Base-by-base conservation (phyloP, 1,284 basidiomycete genomes). In the Calocybe gambosa region DNA sequence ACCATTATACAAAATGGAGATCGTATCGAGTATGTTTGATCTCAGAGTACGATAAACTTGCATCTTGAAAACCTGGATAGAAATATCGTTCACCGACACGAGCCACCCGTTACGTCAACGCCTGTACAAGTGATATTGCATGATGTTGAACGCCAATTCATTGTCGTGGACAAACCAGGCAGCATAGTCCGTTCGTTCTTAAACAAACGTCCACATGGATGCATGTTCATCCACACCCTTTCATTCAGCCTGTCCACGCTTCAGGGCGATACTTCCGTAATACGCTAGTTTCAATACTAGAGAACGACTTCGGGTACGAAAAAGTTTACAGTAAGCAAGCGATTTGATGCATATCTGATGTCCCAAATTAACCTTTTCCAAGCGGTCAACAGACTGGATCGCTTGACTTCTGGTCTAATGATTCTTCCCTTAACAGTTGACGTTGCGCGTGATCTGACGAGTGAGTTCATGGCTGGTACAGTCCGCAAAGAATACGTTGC, bases 321-420 rank as follows among this genome's bases (percentile, higher is more conserved):
- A 89, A 89, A 58, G 82, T 87, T 23, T 93, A 91, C 64, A 87
- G 92, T 93, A 53, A 46, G 89, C 73, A 31, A 8, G 3, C 10
- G 35, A n/a, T 37, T 3, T 26, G 7, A 46, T 7, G 25, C 25
- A 20, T 19, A 26, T 26, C 25, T 9, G 18, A 41, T 25, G 47
- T 23, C 51, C 41, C 13, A 19, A 9, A 37, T 18, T 19, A 37
- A 19, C 35, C 35, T 37, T 23, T 9, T 43, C 35, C 42, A 60
- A 96, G 93, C 95, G 49, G 87, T 93, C 33, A 99, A 99, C 62
- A 80, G 96, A 40, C 73, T 99, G 39, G 96, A 99, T 66, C 77
- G 96, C 42, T 73, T 99, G 15, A 99, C 96, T 0, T 95, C 92
- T 0, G 96, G 96, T 3, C 74, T 98, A 46, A 95, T 99, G 93